Base-by-base conservation (phyloP, 2,329 filamentous ascomycete genomes). In the Aspergillaceae sp. region DNA sequence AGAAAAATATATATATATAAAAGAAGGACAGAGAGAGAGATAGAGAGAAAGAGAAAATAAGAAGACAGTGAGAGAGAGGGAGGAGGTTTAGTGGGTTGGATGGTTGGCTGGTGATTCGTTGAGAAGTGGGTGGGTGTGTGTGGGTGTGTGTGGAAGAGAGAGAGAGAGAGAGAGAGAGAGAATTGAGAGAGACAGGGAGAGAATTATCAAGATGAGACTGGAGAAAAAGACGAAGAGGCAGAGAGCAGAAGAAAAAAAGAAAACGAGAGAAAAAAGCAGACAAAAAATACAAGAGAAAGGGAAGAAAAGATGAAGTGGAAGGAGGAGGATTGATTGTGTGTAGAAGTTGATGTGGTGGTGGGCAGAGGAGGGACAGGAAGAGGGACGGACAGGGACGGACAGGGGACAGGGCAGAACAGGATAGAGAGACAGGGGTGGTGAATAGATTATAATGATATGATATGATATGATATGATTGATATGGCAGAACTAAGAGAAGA, bases 191-290 rank as follows among this genome's bases (percentile, higher is more conserved):
- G 29, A 35, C 10, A 19, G 5, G 10, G 29, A 40, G 30, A 30
- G 19, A 44, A 44, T 19, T 19, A 19, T 19, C 19, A 19, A 19
- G 19, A 19, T 19, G 19, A 19, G 19, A 19, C 19, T 19, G 19
- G 19, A 19, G 19, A 44, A 29, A 34, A 40, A 28, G 33, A 41
- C 11, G 9, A 44, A 38, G 19, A 19, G 29, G 28, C 27, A 27
- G 37, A 43, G 43, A 42, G 33, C 33, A 40, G 41, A 45, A 30
- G 45, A 41, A 44, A 43, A 33, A 43, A 37, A 11, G 36, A 10
- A 44, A 28, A 37, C n/a, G 30, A 30, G 19, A 27, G 34, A 32
- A 36, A 34, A 27, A 44, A 36, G 32, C 9, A 11, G 40, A 27
- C 40, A 29, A 44, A 42, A 36, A 29, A 6, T 48, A 45, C 29